Conservation (phyloP, 2,329 filamentous ascomycete species). For the Scedosporium dehoogii region DNA sequence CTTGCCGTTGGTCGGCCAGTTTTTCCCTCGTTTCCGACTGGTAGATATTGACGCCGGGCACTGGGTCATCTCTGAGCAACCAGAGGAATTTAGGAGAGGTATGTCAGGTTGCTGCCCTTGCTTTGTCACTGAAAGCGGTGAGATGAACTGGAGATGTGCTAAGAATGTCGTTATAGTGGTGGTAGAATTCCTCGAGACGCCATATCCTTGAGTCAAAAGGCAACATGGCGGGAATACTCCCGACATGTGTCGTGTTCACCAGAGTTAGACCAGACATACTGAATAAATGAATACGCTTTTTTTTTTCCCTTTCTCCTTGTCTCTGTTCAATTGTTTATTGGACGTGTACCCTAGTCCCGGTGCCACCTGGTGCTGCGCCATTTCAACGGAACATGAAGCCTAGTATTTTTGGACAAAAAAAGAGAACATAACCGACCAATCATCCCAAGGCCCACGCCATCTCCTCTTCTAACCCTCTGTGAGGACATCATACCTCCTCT, state of each 20-base stretch:
- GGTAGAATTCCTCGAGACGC: constrained; percentile 44
- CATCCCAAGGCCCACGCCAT: background rate
- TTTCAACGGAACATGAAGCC: constrained; percentile 32
- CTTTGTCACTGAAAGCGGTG: too few relatives aligned
- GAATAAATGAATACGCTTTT: background rate
- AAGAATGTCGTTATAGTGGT: constrained; percentile 36
- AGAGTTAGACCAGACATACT: background rate
- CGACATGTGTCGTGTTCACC: too few relatives aligned
- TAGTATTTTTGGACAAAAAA: constrained; percentile 10
- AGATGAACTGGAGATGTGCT: background rate
- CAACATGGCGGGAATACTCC: background rate
- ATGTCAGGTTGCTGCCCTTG: constrained; percentile 16
- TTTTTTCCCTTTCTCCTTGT: background rate
- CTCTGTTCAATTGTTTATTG: constrained; percentile 3
- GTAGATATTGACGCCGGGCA: constrained; percentile 71
- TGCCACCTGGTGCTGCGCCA: constrained; percentile 34
- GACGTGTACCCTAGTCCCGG: constrained; percentile 26
- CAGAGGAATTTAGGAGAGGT: constrained; percentile 68
- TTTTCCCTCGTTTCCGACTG: constrained; percentile 70
- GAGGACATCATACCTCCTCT: constrained; percentile 67
- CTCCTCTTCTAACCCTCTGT: constrained; percentile 17
- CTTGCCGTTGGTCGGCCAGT: constrained; percentile 67
- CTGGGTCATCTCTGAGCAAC: constrained; percentile 85
- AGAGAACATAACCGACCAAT: constrained; percentile 3
- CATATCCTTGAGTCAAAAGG: background rate